These are phyloP conservation scores for Daldinia bambusicola DNA, from an alignment of 495 filamentous ascomycete species.

Conservation along the genomic window DNA sequence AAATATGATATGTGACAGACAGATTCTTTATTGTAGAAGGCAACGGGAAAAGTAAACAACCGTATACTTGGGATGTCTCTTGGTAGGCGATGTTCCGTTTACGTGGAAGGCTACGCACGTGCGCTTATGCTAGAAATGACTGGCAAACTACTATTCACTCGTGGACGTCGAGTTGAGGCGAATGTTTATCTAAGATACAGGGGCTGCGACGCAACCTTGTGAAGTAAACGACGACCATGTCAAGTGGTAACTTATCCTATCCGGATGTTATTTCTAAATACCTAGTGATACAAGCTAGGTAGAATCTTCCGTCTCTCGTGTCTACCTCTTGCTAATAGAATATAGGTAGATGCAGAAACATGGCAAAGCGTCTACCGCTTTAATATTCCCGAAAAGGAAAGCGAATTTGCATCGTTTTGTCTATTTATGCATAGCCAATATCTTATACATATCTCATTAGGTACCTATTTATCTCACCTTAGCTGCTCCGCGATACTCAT, in stretches of 20 bases:
- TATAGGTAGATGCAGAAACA: background rate
- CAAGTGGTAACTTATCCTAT: background rate
- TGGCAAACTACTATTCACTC: background rate
- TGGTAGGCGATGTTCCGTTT: background rate
- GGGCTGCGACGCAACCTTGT: background rate
- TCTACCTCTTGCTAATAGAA: background rate
- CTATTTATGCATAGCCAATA: background rate
- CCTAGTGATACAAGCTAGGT: background rate
- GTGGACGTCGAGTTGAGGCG: background rate
- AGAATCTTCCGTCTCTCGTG: background rate
- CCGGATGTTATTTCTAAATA: background rate
- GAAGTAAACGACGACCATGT: background rate
- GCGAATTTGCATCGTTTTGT: background rate
- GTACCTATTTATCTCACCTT: background rate
- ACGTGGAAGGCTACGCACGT: background rate
- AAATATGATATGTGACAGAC: background rate
- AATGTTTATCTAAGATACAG: background rate
- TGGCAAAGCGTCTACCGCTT: background rate
- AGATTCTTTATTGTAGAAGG: background rate
- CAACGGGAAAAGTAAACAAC: background rate
- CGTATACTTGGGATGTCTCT: background rate
- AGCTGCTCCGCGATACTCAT: background rate
- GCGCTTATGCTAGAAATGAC: background rate
- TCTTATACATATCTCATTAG: background rate
- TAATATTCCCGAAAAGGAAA: background rate